phyloP scores from a whole-genome alignment of 352 stramenopile genomes.

The Phytopythium ostracodes region DNA sequence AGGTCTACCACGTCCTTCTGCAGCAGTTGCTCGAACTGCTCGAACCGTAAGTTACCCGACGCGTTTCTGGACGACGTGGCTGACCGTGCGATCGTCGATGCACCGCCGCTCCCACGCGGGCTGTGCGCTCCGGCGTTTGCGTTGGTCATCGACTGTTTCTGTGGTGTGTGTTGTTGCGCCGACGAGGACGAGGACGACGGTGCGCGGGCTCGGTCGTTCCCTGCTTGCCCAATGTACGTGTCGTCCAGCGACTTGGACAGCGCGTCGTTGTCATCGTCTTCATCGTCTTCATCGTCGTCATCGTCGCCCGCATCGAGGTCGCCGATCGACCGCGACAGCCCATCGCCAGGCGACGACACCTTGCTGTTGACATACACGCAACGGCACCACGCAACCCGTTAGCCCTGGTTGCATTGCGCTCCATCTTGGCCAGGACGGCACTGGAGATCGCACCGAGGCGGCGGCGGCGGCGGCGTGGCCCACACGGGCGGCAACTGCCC shows the following conservation, averaged over 20 bases:
- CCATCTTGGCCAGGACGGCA: background rate
- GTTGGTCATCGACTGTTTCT: constrained; percentile 9
- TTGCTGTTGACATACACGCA: constrained; percentile 17
- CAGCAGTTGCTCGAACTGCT: constrained; percentile 68
- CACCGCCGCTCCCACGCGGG: background rate
- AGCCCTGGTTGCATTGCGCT: background rate
- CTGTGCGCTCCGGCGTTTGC: background rate
- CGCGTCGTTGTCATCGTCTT: constrained; percentile 23
- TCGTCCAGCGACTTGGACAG: constrained; percentile 23
- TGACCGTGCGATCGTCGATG: background rate
- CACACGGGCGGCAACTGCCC: constrained; percentile 76
- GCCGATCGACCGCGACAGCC: constrained; percentile 10
- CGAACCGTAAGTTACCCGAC: constrained; percentile 60
- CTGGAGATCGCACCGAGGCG: constrained; percentile 26
- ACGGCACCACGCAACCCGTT: background rate
- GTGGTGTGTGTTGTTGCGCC: constrained; percentile 19
- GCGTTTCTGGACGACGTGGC: constrained; percentile 48
- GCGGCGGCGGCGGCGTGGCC: constrained; percentile 55
- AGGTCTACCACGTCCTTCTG: constrained; percentile 84
- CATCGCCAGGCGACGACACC: constrained; percentile 25
- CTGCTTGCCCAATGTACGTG: constrained; percentile 12
- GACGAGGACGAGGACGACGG: constrained; percentile 6
- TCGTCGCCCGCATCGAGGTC: constrained; percentile 16
- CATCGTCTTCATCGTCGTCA: constrained; percentile 2
- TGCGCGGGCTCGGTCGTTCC: background rate